phyloP scores from a whole-genome alignment of 1,139 yeast genomes.

The Geotrichum restrictum region DNA sequence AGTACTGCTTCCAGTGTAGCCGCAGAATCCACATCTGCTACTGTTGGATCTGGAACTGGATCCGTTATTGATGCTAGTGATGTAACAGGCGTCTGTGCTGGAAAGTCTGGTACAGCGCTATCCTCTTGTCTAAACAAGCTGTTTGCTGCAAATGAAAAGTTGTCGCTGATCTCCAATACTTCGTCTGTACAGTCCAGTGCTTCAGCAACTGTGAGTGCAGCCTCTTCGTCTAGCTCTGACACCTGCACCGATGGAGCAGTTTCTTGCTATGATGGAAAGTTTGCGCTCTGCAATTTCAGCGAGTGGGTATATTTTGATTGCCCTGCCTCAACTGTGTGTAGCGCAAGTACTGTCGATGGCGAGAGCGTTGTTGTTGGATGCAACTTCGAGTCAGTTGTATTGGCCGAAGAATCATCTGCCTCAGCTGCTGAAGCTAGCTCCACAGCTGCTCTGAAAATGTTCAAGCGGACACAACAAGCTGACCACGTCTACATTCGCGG shows the following conservation, averaged over 20 bases:
- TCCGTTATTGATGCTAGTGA: conserved; percentile 12
- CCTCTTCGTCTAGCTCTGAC: conserved; percentile 19
- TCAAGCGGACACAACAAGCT: not conserved
- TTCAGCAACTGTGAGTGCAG: conserved; percentile 14
- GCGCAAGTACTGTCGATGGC: conserved; percentile 42
- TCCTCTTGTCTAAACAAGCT: conserved; percentile 18
- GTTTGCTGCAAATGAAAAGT: conserved; percentile 9
- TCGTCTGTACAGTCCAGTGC: conserved; percentile 23
- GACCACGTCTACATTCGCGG: not conserved
- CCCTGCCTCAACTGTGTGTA: conserved; percentile 57
- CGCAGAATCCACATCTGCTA: conserved; percentile 20
- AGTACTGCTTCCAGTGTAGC: conserved; percentile 17
- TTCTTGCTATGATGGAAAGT: conserved; percentile 50
- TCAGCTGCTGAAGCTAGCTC: conserved; percentile 7
- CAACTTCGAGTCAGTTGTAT: conserved; percentile 22
- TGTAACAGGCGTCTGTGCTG: conserved; percentile 17
- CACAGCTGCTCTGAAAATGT: conserved; percentile 10
- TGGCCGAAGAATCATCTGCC: conserved; percentile 11
- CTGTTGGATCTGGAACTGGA: conserved; percentile 20
- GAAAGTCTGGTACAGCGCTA: conserved; percentile 12
- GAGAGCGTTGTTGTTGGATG: conserved; percentile 31
- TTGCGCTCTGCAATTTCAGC: conserved; percentile 54
- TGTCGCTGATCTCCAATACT: conserved; percentile 17
- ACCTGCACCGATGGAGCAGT: conserved; percentile 48
- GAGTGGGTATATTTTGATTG: conserved; percentile 54